phyloP scores from a whole-genome alignment of 306 rosid genomes.

The Bauhinia variegata region DNA sequence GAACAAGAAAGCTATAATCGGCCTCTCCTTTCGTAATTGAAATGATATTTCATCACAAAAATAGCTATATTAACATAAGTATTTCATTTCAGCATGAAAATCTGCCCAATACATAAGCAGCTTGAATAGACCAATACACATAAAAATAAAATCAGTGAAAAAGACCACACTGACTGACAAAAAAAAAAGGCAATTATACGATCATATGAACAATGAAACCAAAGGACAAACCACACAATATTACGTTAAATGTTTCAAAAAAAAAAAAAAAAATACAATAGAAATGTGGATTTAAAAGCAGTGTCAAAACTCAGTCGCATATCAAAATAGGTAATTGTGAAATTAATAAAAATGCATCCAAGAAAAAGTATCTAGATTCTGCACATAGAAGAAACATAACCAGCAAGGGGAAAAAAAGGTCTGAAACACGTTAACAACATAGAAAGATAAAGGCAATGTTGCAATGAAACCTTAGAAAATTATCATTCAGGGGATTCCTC shows the following conservation, averaged over 20 bases:
- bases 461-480: background rate
- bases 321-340: background rate
- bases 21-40: background rate
- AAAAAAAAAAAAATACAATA: background rate
- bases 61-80: background rate
- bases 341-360: slow-evolving; percentile 4
- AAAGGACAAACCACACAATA: background rate
- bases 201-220: background rate
- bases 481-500: background rate
- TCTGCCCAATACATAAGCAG: background rate
- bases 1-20: background rate
- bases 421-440: background rate
- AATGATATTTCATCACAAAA: background rate
- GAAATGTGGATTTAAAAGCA: background rate
- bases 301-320: slow-evolving; percentile 6
- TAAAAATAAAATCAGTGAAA: slow-evolving; percentile 4
- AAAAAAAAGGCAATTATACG: background rate
- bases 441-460: background rate
- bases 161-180: background rate
- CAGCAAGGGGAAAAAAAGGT: background rate
- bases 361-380: background rate
- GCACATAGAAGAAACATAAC: background rate
- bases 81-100: slow-evolving; percentile 12
- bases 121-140: background rate
- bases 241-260: background rate